These are phyloP conservation scores for Pythium vanterpoolii DNA, from an alignment of 352 stramenopile genomes.

Conservation along the genomic window DNA sequence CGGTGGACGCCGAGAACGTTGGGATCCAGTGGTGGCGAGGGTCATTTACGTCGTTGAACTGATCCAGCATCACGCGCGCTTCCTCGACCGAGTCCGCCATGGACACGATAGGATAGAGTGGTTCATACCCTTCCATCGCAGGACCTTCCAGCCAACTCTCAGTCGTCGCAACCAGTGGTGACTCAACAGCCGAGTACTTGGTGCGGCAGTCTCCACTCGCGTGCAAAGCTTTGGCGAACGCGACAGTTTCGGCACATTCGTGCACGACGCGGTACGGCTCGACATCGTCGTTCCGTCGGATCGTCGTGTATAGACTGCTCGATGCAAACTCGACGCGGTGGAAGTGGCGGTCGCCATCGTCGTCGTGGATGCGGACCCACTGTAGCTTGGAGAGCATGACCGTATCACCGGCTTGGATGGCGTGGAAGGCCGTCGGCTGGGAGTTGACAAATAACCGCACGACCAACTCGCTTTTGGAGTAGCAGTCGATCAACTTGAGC, in stretches of 20 bases:
- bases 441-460: conserved; percentile 42
- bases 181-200: conserved; percentile 16
- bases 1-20: not conserved
- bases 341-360: too few relatives aligned
- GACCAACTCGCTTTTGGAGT: conserved; percentile 42
- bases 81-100: conserved; percentile 1
- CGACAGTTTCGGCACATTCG: not conserved
- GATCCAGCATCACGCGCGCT: not conserved
- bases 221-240: conserved; percentile 13
- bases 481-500: conserved; percentile 63
- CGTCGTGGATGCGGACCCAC: conserved; percentile 22
- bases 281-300: conserved; percentile 19
- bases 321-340: conserved; percentile 42
- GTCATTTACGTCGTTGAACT: not conserved
- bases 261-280: conserved; percentile 10
- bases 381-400: conserved; percentile 60
- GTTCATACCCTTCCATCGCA: conserved; percentile 1
- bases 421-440: conserved; percentile 40
- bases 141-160: conserved; percentile 22
- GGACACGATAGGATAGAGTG: not conserved
- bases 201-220: not conserved
- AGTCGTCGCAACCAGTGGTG: conserved; percentile 6
- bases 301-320: conserved; percentile 13
- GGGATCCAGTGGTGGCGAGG: conserved; percentile 13
- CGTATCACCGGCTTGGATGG: conserved; percentile 42